phyloP scores from a whole-genome alignment of 1,139 yeast genomes.

The Nakaseomyces delphensis region DNA sequence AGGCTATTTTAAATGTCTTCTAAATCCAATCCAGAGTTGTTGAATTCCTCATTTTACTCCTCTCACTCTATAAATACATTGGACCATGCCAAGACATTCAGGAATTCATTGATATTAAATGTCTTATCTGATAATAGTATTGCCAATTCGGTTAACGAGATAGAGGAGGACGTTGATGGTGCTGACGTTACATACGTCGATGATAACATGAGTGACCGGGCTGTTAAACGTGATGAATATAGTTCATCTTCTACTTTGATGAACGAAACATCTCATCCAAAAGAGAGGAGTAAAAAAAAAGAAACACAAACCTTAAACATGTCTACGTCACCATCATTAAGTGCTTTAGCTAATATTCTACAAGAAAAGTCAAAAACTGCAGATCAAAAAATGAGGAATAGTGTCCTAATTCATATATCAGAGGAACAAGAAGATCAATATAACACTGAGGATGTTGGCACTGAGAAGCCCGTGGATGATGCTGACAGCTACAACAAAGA shows the following conservation, averaged over 20 bases:
- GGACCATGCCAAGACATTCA: slow-evolving; percentile 41
- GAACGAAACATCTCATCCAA: not conserved
- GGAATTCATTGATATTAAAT: slow-evolving; percentile 40
- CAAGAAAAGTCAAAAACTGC: slow-evolving; percentile 31
- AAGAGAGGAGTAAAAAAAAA: slow-evolving; percentile 8
- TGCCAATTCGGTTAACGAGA: not conserved
- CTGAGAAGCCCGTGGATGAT: not conserved
- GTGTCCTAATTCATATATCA: not conserved
- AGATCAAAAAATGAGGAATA: slow-evolving; percentile 20
- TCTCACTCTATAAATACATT: slow-evolving; percentile 28
- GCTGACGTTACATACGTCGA: not conserved
- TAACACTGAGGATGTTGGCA: not conserved
- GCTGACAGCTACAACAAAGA: not conserved
- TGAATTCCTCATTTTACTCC: slow-evolving; percentile 27
- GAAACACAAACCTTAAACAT: slow-evolving; percentile 28
- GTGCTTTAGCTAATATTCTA: slow-evolving; percentile 35
- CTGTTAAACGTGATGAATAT: slow-evolving; percentile 3
- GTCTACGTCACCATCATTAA: slow-evolving; percentile 40
- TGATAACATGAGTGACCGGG: slow-evolving; percentile 3
- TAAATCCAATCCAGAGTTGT: slow-evolving; percentile 8
- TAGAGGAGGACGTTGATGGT: not conserved
- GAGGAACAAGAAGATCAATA: slow-evolving; percentile 19
- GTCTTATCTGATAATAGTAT: slow-evolving; percentile 21
- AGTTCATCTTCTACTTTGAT: not conserved
- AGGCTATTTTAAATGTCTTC: too few species aligned